Percentiles rank a stretch among this genome's conserved stretches.
These are phyloP conservation scores for Teratosphaeria destructans DNA, from an alignment of 2,329 filamentous ascomycete species.

Conservation along the genomic window DNA sequence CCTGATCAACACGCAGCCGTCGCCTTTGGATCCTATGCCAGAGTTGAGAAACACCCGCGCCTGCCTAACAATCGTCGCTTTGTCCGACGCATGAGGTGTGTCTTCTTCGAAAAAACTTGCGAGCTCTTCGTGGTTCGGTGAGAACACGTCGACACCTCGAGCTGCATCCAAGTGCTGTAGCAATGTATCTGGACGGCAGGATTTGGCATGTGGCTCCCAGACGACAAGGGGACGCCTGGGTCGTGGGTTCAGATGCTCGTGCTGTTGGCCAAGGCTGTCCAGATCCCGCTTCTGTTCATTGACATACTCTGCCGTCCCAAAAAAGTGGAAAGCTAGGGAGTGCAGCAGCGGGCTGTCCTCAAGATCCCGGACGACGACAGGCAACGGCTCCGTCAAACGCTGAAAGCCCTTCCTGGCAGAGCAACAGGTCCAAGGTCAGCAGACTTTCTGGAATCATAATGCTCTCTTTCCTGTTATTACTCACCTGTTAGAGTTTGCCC, in stretches of 20 bases:
- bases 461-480: conserved; percentile 1
- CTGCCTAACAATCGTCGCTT: conserved; percentile 9
- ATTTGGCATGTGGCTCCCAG: conserved; percentile 22
- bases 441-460: background rate
- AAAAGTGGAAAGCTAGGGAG: conserved; percentile 16
- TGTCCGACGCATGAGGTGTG: conserved; percentile 5
- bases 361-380: conserved; percentile 9
- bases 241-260: background rate
- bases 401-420: conserved; percentile 10
- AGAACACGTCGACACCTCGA: conserved; percentile 16
- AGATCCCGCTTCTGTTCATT: conserved; percentile 6
- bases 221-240: conserved; percentile 11
- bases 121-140: conserved; percentile 21
- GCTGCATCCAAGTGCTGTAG: conserved; percentile 9
- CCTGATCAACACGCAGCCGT: conserved; percentile 14
- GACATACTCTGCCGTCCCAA: conserved; percentile 13
- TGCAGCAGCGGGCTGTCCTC: conserved; percentile 1
- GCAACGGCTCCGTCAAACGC: conserved; percentile 15
- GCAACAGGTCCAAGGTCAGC: background rate
- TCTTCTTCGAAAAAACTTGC: conserved; percentile 12
- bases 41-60: conserved; percentile 10
- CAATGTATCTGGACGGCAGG: conserved; percentile 12
- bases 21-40: conserved; percentile 5
- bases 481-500: conserved; percentile 4
- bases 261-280: background rate